Conservation (phyloP, 2,329 filamentous ascomycete genomes). For the Sporothrix mexicana region DNA sequence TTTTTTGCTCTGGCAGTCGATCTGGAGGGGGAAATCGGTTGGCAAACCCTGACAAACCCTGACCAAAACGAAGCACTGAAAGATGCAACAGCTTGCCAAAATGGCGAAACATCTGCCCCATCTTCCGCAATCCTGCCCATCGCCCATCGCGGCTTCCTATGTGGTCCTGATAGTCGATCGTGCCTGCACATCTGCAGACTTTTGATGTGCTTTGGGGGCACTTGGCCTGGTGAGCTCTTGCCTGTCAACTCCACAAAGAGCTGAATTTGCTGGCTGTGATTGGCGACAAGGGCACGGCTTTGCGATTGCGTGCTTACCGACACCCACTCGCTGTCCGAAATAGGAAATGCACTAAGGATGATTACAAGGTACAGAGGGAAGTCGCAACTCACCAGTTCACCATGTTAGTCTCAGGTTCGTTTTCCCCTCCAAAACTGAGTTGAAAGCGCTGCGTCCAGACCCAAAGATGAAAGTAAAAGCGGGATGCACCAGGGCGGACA, state of each 20-base stretch:
- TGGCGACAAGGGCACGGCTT: constrained; percentile 20
- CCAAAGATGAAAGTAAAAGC: neutral
- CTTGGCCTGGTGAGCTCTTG: constrained; percentile 24
- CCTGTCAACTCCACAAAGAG: constrained; percentile 24
- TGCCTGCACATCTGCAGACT: neutral
- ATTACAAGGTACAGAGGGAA: constrained; percentile 16
- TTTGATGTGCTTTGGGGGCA: constrained; percentile 6
- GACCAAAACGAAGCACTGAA: neutral
- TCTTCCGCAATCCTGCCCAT: constrained; percentile 28
- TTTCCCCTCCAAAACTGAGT: neutral
- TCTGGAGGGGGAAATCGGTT: neutral
- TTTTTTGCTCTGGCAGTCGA: no score
- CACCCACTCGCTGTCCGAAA: constrained; percentile 32
- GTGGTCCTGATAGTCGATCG: neutral
- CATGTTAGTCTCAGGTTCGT: constrained; percentile 16
- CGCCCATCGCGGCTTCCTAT: neutral
- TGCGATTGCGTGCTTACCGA: constrained; percentile 33
- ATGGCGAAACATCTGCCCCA: constrained; percentile 28
- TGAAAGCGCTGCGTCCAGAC: neutral
- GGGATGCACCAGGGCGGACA: constrained; percentile 10
- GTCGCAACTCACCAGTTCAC: neutral
- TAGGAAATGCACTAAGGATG: constrained; percentile 30
- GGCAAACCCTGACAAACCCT: neutral
- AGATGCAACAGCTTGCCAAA: neutral
- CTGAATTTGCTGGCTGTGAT: constrained; percentile 22